phyloP scores from a whole-genome alignment of 2,329 filamentous ascomycete genomes.

The Pestalotiopsis fici region DNA sequence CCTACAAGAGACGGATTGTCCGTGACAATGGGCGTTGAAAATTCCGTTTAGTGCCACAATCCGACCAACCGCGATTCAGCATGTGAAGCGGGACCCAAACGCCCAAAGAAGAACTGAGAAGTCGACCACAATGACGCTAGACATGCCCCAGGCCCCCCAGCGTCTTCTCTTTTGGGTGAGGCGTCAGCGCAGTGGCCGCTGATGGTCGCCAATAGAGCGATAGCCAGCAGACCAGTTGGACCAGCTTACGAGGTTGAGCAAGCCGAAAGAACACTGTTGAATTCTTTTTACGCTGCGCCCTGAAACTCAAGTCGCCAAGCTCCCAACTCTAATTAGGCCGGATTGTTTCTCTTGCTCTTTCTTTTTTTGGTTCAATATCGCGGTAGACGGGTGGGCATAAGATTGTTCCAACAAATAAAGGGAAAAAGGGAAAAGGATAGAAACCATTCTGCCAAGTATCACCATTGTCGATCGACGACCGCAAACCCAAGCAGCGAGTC shows the following conservation, averaged over 20 bases:
- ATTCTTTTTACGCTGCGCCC: not conserved
- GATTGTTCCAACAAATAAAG: not conserved
- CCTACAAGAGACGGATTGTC: not conserved
- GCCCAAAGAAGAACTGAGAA: not conserved
- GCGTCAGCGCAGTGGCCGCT: not conserved
- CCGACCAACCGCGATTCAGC: not conserved
- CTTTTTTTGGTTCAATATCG: not conserved
- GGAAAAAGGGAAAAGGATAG: not conserved
- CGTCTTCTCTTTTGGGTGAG: not conserved
- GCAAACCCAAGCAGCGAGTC: not conserved
- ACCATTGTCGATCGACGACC: not conserved
- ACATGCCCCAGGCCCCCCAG: not conserved
- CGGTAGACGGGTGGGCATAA: not conserved
- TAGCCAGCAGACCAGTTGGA: not conserved
- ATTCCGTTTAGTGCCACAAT: not conserved
- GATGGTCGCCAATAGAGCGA: not conserved
- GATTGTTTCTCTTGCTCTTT: not conserved
- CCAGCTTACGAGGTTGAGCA: not conserved
- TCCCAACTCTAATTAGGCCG: not conserved
- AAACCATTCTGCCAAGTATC: not conserved
- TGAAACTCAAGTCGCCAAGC: conserved; percentile 2
- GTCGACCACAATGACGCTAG: not conserved
- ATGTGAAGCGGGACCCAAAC: not conserved
- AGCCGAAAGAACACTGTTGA: not conserved
- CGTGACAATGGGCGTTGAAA: not conserved